A percentile compares a stretch with the other conserved stretches of the same genome.
phyloP scores from a whole-genome alignment of 1,284 basidiomycete genomes.

The Melampsora americana region DNA sequence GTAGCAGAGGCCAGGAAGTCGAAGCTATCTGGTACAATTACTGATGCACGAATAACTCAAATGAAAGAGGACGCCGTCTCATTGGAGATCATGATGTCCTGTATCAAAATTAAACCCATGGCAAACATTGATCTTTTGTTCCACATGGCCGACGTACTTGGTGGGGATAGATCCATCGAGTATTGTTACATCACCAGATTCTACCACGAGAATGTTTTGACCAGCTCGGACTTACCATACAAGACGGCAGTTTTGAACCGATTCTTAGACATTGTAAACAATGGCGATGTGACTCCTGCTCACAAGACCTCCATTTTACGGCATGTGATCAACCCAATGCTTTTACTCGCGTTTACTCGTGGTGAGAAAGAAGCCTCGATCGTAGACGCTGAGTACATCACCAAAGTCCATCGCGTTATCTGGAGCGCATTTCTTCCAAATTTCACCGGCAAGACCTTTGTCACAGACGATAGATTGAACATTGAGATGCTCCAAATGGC shows the following conservation, averaged over 20 bases:
- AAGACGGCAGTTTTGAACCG: slow-evolving; percentile 77
- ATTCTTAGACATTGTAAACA: slow-evolving; percentile 80
- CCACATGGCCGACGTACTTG: slow-evolving; percentile 79
- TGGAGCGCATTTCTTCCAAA: slow-evolving; percentile 70
- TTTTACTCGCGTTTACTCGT: slow-evolving; percentile 72
- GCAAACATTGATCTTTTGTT: slow-evolving; percentile 83
- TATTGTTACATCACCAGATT: slow-evolving; percentile 75
- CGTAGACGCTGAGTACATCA: slow-evolving; percentile 68
- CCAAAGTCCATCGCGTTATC: slow-evolving; percentile 68
- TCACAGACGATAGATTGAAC: slow-evolving; percentile 73
- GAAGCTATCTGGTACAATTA: slow-evolving; percentile 56
- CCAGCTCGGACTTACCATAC: slow-evolving; percentile 61
- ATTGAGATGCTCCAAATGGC: slow-evolving; percentile 90
- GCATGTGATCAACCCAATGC: slow-evolving; percentile 80
- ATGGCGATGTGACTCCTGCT: slow-evolving; percentile 65
- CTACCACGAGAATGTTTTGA: slow-evolving; percentile 78
- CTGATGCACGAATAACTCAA: slow-evolving; percentile 56
- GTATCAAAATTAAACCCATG: slow-evolving; percentile 61
- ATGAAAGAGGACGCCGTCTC: slow-evolving; percentile 67
- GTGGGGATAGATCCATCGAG: slow-evolving; percentile 77
- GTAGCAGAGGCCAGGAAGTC: slow-evolving; percentile 42
- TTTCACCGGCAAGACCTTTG: slow-evolving; percentile 58
- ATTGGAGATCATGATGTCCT: slow-evolving; percentile 70
- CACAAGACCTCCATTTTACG: slow-evolving; percentile 85
- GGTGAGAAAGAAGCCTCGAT: slow-evolving; percentile 58